Percentiles rank a stretch among this genome's conserved stretches.
Evolutionary conservation across 176 grass and related monocot genomes (phyloP).

Genomic region (Microstegium vimineum): DNA sequence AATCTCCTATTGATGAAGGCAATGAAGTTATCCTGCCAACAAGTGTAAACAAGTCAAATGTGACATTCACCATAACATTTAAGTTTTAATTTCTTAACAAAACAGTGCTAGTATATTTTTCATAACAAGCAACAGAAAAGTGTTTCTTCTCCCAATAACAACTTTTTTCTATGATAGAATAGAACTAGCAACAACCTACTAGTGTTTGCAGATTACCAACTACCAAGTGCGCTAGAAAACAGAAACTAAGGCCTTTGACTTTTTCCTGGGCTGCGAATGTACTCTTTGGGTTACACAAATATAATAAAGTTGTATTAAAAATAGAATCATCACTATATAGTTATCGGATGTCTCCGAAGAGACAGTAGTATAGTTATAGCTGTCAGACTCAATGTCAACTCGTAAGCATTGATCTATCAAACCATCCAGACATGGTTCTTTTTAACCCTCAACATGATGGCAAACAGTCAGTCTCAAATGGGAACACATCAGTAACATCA

Average conservation of each 20-base stretch:
- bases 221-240: neutral
- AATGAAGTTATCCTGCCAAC: constrained; percentile 69
- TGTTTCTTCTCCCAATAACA: neutral
- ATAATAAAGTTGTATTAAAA: neutral
- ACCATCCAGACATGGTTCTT: neutral
- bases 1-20: constrained; percentile 74
- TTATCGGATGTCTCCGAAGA: too few species aligned
- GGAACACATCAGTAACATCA: neutral
- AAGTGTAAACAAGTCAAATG: constrained; percentile 13
- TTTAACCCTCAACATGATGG: neutral
- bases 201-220: neutral
- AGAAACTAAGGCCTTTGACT: neutral
- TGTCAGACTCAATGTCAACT: neutral
- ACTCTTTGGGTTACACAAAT: neutral
- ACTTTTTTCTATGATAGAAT: neutral
- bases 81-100: constrained; percentile 3
- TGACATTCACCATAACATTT: neutral
- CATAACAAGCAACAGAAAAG: neutral
- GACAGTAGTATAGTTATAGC: neutral
- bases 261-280: neutral
- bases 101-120: constrained; percentile 18
- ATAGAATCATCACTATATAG: neutral
- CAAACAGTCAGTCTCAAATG: neutral
- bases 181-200: neutral
- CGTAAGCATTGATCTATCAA: neutral